Evolutionary conservation across 2,329 filamentous ascomycete species (phyloP).

Genomic region (Trichoderma simmonsii): DNA sequence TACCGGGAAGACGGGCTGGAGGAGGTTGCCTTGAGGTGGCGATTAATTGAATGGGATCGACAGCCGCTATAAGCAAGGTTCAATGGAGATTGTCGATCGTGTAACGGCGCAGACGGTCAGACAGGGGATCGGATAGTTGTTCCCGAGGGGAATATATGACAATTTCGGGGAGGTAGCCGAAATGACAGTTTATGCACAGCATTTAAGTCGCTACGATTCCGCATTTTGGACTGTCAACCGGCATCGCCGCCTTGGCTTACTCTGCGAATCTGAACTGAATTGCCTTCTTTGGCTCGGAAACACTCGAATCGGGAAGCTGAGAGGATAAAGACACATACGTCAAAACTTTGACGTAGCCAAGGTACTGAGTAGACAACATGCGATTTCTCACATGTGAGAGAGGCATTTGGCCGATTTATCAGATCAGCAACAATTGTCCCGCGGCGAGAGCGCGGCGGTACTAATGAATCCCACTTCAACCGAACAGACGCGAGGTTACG

Average conservation of each 20-base stretch:
- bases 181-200: background rate
- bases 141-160: background rate
- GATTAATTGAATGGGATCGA: constrained; percentile 18
- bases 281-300: background rate
- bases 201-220: background rate
- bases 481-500: background rate
- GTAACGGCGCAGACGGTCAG: background rate
- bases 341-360: background rate
- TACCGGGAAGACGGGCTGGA: background rate
- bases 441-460: background rate
- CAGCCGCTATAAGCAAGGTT: background rate
- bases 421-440: background rate
- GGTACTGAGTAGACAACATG: background rate
- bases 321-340: background rate
- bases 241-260: background rate
- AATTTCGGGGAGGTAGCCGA: background rate
- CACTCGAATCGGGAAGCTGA: background rate
- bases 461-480: background rate
- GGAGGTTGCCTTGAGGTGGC: background rate
- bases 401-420: background rate
- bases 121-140: background rate
- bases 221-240: background rate
- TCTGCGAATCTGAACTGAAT: background rate
- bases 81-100: background rate
- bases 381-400: background rate